Base-by-base conservation (phyloP, 192 early-diverging fungal genomes). In the Phlyctochytrium bullatum region DNA sequence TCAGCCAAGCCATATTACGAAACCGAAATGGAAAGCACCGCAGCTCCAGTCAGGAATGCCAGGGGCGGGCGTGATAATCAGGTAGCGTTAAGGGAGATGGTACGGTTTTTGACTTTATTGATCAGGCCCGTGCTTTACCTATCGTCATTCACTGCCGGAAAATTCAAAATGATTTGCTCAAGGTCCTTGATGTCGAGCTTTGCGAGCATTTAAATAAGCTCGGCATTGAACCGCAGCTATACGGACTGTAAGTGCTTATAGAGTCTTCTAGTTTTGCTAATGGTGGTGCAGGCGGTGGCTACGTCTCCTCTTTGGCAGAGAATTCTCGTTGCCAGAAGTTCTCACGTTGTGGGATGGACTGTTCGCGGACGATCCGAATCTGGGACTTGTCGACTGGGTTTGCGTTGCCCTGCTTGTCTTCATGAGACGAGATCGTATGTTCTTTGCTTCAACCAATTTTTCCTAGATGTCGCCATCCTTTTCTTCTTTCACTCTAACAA, bases 191-290 rank as follows among this genome's bases (percentile, higher is more conserved):
- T 70, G 74, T 78, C 25, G 81, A 86, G 27, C 80, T 96, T 27
- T 90, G 82, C 34, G 47, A 68, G n/a, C 92, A 92, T 62, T 65
- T 98, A 52, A 81, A 77, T 52, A 66, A 65, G 28, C 82, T 92
- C 56, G 84, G 86, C 4, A 93, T 98, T 47, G 93, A 98, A 69
- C 96, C 96, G 17, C 96, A 98, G 71, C 78, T 98, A 17, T 98
- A 91, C 81, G 96, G 92, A 50, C 85, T 97, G 88, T 88, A 86
- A 64, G 86, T 75, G 62, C 30, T 25, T 2, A 1, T 59, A 36
- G 31, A 34, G 12, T 56, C 4, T 2, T 23, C 27, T 56, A 2
- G 17, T 0, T 1, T 16, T 28, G 28, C 52, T 66, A 23, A 57
- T 57, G 6, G 47, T 52, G 23, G 20, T 61, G 34, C 50, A 88